Evolutionary conservation across 1,139 yeast genomes (phyloP), one percentile per base, ranked within the genome.

Genomic region (Magnusiomyces magnusii): DNA sequence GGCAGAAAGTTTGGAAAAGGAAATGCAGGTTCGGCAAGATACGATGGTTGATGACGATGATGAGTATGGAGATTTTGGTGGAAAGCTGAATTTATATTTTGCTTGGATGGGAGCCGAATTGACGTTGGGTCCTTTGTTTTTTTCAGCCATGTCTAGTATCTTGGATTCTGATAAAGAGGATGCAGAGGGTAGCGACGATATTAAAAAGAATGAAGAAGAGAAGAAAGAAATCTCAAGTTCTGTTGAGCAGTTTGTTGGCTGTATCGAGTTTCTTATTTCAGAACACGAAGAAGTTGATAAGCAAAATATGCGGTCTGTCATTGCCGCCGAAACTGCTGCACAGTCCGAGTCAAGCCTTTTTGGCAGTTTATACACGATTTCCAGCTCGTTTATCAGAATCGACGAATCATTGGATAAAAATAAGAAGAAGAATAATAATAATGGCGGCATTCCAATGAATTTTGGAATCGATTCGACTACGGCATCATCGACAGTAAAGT

Each of bases 231-330:
- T 31, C 36, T 31, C 36, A 31, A 31, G 36, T 31, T 31, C 10
- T 31, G 19, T 51, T 15, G 44, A 51, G 21, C 17, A 23, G 27
- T 51, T 51, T 36, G 44, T 15, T 23, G 54, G 54, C 3, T 51
- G 54, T 25, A 27, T 51, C 19, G 54, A 51, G 21, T 51, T 51
- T 51, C n/a, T 51, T 23, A 19, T 51, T 51, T 51, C 42, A 13
- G 42, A 34, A 47, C 54, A 51, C 13, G 47, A 51, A 36, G 54
- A 39, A 21, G 21, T 34, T 34, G 54, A 51, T 27, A 19, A 19
- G 24, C 47, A 51, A 21, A 51, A 34, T 19, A 51, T 39, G 54
- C 13, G 25, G 21, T 36, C 54, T 21, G 31, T 28, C 15, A n/a
- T 51, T 21, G 19, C 19, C 21, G 27, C 25, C 5, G 51, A 24